These are phyloP conservation scores for Starmerella bombi DNA, from an alignment of 805 yeast genomes.

Conservation along the genomic window DNA sequence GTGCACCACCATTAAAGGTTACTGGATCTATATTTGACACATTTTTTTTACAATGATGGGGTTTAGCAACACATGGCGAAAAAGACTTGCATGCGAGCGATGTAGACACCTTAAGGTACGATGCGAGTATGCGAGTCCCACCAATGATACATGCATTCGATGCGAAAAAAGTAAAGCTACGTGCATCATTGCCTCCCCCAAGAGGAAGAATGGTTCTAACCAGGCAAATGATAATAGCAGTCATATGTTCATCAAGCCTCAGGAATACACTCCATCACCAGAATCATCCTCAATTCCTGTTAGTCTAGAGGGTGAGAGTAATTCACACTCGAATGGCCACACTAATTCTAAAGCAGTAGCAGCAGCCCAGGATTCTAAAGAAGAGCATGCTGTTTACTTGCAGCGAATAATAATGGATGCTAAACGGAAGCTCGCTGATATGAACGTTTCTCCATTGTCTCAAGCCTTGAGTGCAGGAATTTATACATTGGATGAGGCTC, in stretches of 20 bases:
- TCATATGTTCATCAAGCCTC: too few species aligned
- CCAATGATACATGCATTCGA: constrained; percentile 19
- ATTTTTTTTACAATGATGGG: too few species aligned
- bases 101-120: constrained; percentile 24
- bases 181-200: constrained; percentile 14
- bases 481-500: constrained; percentile 14
- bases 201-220: constrained; percentile 6
- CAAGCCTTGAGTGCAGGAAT: constrained; percentile 12
- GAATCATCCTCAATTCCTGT: neutral
- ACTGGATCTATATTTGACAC: too few species aligned
- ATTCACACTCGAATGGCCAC: too few species aligned
- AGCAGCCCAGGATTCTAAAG: constrained; percentile 1
- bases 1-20: too few species aligned
- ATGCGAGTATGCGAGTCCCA: constrained; percentile 24
- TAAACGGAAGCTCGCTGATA: constrained; percentile 10
- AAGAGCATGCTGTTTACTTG: constrained; percentile 17
- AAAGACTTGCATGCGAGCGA: constrained; percentile 22
- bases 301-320: too few species aligned
- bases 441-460: constrained; percentile 14
- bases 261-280: neutral
- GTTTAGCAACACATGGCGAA: constrained; percentile 21
- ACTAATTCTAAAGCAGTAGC: too few species aligned
- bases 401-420: constrained; percentile 18
- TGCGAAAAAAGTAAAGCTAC: constrained; percentile 15
- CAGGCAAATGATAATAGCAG: neutral